A percentile compares a stretch with the other conserved stretches of the same genome.
Conservation (phyloP, 768 basidiomycete genomes). For the Termitomyces sp. region DNA sequence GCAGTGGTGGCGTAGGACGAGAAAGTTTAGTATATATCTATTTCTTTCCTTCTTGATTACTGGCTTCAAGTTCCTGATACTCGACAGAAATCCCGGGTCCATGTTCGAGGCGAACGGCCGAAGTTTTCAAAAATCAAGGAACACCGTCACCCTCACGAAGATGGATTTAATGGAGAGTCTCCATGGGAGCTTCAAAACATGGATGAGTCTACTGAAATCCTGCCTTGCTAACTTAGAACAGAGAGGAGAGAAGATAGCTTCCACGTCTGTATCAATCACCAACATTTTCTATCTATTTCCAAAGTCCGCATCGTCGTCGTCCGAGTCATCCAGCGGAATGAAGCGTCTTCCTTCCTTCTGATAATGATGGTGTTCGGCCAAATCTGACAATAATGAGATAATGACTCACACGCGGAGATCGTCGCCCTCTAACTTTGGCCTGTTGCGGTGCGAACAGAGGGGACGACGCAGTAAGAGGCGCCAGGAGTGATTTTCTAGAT, state of each 20-base stretch:
- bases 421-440: slow-evolving; percentile 18
- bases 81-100: too few species aligned
- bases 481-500: not conserved
- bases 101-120: too few species aligned
- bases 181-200: too few species aligned
- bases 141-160: too few species aligned
- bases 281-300: not conserved
- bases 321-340: slow-evolving; percentile 44
- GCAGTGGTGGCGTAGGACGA: too few species aligned
- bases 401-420: slow-evolving; percentile 24
- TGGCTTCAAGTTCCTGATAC: too few species aligned
- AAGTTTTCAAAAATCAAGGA: too few species aligned
- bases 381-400: not conserved
- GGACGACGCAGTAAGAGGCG: not conserved
- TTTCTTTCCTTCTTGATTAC: too few species aligned
- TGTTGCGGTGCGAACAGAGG: not conserved
- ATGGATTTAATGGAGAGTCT: too few species aligned
- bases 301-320: slow-evolving; percentile 18
- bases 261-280: not conserved
- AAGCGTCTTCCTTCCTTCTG: slow-evolving; percentile 45
- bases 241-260: not conserved
- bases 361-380: not conserved
- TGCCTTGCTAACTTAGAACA: too few species aligned
- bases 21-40: too few species aligned
- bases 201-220: too few species aligned